Conservation (phyloP, 768 basidiomycete species). For the Tricholoma bakamatsutake region DNA sequence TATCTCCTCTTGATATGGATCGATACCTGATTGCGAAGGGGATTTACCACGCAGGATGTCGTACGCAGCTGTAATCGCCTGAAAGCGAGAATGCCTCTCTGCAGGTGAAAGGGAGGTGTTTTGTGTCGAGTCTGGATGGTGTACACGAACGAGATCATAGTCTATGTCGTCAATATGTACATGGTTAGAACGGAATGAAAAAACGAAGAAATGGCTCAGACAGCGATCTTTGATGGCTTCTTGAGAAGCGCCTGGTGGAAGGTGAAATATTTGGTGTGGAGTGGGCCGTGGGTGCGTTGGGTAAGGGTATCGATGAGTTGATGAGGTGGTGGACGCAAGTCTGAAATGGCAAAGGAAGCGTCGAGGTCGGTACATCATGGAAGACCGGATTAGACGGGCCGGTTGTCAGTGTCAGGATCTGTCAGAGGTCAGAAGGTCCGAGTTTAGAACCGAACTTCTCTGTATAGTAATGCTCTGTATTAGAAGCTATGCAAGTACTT, state of each 20-base stretch:
- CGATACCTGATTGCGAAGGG: neutral
- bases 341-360: too few species aligned
- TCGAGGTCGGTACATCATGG: too few species aligned
- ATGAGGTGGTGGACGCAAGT: conserved; percentile 1
- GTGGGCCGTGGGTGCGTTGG: conserved; percentile 50
- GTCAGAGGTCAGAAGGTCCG: too few species aligned
- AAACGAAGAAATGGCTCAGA: conserved; percentile 27
- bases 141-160: conserved; percentile 64
- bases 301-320: conserved; percentile 35
- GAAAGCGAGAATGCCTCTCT: conserved; percentile 55
- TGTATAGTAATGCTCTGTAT: too few species aligned
- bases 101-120: conserved; percentile 35
- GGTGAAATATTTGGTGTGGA: conserved; percentile 71
- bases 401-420: too few species aligned
- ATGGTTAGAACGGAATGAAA: too few species aligned
- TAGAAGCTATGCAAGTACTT: too few species aligned
- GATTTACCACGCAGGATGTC: conserved; percentile 41
- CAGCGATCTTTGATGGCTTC: conserved; percentile 62
- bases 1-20: neutral
- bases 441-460: too few species aligned
- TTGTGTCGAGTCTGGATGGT: conserved; percentile 64
- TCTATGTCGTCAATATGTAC: conserved; percentile 32
- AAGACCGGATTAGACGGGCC: too few species aligned
- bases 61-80: conserved; percentile 60
- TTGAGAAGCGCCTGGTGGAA: conserved; percentile 49